A percentile compares a stretch with the other conserved stretches of the same genome.
phyloP scores from a whole-genome alignment of 73 alveolate genomes.

The Stentor coeruleus region DNA sequence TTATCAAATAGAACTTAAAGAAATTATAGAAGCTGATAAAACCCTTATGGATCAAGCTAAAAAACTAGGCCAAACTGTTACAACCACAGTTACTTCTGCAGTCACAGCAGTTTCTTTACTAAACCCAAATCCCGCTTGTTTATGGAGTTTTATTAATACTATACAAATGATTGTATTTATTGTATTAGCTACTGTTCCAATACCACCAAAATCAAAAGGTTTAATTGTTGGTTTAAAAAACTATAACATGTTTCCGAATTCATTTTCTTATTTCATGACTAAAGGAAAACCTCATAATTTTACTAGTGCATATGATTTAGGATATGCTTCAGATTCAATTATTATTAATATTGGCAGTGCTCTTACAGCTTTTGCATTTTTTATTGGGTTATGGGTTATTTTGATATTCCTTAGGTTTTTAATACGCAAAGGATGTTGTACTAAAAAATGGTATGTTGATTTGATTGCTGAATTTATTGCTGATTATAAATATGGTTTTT shows the following conservation, averaged over 20 bases:
- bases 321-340: neutral
- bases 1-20: neutral
- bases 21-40: neutral
- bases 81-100: neutral
- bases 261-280: too few relatives aligned
- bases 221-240: neutral
- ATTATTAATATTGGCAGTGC: neutral
- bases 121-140: slow-evolving; percentile 6
- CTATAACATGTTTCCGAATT: neutral
- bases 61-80: neutral
- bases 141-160: neutral
- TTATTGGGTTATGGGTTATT: neutral
- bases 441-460: neutral
- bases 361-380: neutral
- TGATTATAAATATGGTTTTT: neutral
- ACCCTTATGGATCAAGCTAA: neutral
- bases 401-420: neutral
- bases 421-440: neutral
- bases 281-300: neutral
- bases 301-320: neutral
- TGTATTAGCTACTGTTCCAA: too few relatives aligned
- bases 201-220: neutral
- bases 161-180: neutral
- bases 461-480: neutral
- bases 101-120: neutral